Base-by-base conservation (phyloP, 768 basidiomycete species). In the Hericium coralloides region DNA sequence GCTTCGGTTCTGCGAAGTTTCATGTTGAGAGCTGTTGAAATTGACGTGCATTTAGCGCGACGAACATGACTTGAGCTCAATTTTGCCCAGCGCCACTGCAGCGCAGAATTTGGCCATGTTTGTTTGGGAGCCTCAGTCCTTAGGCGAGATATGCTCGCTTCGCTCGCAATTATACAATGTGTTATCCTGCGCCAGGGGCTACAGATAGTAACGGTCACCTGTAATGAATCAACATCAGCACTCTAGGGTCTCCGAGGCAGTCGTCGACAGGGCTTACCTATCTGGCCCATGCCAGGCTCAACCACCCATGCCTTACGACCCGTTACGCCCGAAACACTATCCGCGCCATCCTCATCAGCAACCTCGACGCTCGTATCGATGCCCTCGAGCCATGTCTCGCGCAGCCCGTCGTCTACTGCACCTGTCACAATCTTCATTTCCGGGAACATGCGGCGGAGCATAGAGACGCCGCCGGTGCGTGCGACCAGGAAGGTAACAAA, bases 401-500 rank as follows among this genome's bases (percentile, higher is more conserved):
- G 77, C 70, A 97, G 77, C 17, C 79, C 78, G 22, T 86, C 79
- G 64, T 97, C 95, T 3, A 95, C 82, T 0, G 85, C 87, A 2
- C 87, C 90, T 60, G 87, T 89, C 14, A 97, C 83, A 62, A 98
- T 83, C 64, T 80, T 83, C n/a, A 95, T 83, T 7, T 72, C 66
- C 2, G 95, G 94, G 71, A 98, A 99, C 9, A 92, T 92, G 15
- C 78, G 77, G 58, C 84, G 83, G 20, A 98, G 76, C 1, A 89
- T 81, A 2, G 80, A 79, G 18, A 97, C 68, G 12, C 93, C 90
- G 17, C 94, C 93, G 15, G 74, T 78, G n/a, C 83, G 79, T 7
- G 93, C 87, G 50, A 95, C 87, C 9, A 98, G 77, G 72, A 95
- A 92, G 0, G 92, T 87, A 14, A 94, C 82, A 65, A 95, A 95